Conservation (phyloP, 495 filamentous ascomycete genomes). For the Talaromyces adpressus region DNA sequence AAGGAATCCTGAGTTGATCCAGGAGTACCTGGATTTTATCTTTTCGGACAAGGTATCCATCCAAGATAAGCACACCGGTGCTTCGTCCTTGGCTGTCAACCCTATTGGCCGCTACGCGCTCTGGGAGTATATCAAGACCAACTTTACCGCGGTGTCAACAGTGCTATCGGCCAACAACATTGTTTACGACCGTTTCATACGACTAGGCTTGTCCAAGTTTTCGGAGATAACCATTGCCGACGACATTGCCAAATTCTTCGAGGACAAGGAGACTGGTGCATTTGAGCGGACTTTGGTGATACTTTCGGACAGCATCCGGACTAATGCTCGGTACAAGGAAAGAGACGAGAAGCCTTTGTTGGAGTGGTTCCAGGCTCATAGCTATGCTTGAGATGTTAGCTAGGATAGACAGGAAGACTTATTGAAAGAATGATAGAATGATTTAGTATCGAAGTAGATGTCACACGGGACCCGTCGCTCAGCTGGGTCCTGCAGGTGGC, state of each 20-base stretch:
- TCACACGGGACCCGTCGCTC: not conserved
- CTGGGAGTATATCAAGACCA: constrained; percentile 76
- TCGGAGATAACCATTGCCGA: constrained; percentile 56
- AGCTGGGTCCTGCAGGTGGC: constrained; percentile 8
- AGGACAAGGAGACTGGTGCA: constrained; percentile 68
- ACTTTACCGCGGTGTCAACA: constrained; percentile 63
- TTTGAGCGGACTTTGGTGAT: constrained; percentile 75
- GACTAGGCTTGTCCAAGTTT: constrained; percentile 69
- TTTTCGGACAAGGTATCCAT: constrained; percentile 69
- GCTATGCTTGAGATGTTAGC: constrained; percentile 37
- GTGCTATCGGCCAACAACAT: constrained; percentile 75
- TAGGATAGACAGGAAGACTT: not conserved
- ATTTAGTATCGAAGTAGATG: not conserved
- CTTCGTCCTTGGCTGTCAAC: constrained; percentile 64
- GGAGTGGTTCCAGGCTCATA: constrained; percentile 64
- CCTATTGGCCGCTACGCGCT: constrained; percentile 57
- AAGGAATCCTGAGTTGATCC: constrained; percentile 58
- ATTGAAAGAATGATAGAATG: not conserved
- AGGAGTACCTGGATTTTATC: constrained; percentile 67
- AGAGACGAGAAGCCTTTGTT: constrained; percentile 60
- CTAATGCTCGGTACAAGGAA: constrained; percentile 68
- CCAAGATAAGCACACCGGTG: constrained; percentile 82
- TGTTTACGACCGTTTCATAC: constrained; percentile 80
- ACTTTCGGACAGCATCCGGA: constrained; percentile 71
- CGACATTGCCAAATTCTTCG: constrained; percentile 81